Conservation (phyloP, 352 stramenopile genomes). For the Elongisporangium anandrum region DNA sequence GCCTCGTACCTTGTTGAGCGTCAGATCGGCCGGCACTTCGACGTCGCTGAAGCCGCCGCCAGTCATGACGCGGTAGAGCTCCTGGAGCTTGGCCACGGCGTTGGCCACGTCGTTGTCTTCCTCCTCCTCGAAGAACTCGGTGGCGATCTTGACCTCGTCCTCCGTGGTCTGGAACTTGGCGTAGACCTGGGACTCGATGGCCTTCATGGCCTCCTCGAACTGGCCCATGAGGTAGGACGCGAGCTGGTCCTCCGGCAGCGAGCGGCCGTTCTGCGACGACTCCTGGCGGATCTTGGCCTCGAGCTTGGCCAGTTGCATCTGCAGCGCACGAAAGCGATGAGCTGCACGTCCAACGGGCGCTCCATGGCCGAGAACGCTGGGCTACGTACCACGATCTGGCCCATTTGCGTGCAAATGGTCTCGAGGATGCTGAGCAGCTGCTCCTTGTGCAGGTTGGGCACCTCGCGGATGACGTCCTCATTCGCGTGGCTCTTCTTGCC, state of each 20-base stretch:
- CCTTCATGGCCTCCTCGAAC: constrained; percentile 89
- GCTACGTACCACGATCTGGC: constrained; percentile 76
- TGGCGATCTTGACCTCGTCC: constrained; percentile 82
- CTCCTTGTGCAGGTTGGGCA: constrained; percentile 85
- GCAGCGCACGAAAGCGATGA: background rate
- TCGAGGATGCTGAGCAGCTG: constrained; percentile 84
- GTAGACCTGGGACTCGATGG: constrained; percentile 86
- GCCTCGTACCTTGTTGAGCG: constrained; percentile 66
- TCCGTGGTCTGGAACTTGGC: constrained; percentile 87
- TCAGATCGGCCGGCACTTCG: constrained; percentile 76
- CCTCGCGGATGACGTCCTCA: constrained; percentile 57
- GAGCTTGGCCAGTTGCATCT: constrained; percentile 86
- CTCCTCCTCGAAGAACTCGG: constrained; percentile 87
- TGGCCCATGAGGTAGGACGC: constrained; percentile 87
- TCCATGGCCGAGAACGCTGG: no score
- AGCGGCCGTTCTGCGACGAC: constrained; percentile 77
- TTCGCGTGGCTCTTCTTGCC: constrained; percentile 53
- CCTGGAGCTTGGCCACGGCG: constrained; percentile 82
- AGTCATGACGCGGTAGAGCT: constrained; percentile 87
- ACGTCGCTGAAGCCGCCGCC: constrained; percentile 77
- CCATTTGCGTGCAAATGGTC: constrained; percentile 88
- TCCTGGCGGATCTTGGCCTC: constrained; percentile 88
- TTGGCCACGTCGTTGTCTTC: constrained; percentile 84
- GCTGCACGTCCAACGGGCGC: no score
- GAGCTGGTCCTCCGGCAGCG: constrained; percentile 78